phyloP scores from a whole-genome alignment of 2,329 filamentous ascomycete species.

The Colletotrichum ledebouriae region DNA sequence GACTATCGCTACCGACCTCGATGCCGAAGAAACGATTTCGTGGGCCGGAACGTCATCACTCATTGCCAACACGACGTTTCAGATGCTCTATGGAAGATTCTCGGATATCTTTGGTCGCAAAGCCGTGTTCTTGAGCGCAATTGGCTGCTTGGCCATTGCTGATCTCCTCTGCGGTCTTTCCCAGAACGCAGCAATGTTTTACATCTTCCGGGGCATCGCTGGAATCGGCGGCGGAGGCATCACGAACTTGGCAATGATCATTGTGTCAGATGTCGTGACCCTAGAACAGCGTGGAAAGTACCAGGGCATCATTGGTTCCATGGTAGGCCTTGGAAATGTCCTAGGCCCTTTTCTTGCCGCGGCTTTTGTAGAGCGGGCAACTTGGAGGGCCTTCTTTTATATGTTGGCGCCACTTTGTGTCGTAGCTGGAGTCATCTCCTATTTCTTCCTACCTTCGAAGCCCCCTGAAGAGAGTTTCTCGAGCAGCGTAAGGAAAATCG shows the following conservation, averaged over 20 bases:
- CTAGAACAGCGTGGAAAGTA: constrained; percentile 71
- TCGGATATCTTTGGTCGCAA: constrained; percentile 74
- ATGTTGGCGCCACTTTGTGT: constrained; percentile 64
- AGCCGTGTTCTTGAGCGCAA: constrained; percentile 66
- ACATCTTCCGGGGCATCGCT: constrained; percentile 70
- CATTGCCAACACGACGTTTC: constrained; percentile 72
- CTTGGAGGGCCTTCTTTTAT: constrained; percentile 60
- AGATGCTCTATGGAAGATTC: constrained; percentile 73
- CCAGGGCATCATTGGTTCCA: constrained; percentile 58
- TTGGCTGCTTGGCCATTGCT: constrained; percentile 66
- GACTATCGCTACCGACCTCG: constrained; percentile 62
- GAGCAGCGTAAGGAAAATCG: constrained; percentile 67
- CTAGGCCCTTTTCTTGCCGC: constrained; percentile 60
- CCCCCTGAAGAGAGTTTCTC: constrained; percentile 60
- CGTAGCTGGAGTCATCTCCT: constrained; percentile 59
- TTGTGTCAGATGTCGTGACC: constrained; percentile 71
- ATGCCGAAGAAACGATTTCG: constrained; percentile 63
- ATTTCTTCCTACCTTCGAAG: constrained; percentile 65
- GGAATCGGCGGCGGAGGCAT: constrained; percentile 75
- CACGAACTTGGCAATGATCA: constrained; percentile 71
- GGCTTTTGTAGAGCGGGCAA: constrained; percentile 52
- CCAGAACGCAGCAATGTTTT: constrained; percentile 68
- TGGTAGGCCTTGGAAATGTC: constrained; percentile 57
- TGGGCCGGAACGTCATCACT: constrained; percentile 68
- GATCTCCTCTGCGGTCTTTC: constrained; percentile 72